These are phyloP conservation scores for Carex scoparia DNA, from an alignment of 176 grass and related monocot genomes.

Conservation along the genomic window DNA sequence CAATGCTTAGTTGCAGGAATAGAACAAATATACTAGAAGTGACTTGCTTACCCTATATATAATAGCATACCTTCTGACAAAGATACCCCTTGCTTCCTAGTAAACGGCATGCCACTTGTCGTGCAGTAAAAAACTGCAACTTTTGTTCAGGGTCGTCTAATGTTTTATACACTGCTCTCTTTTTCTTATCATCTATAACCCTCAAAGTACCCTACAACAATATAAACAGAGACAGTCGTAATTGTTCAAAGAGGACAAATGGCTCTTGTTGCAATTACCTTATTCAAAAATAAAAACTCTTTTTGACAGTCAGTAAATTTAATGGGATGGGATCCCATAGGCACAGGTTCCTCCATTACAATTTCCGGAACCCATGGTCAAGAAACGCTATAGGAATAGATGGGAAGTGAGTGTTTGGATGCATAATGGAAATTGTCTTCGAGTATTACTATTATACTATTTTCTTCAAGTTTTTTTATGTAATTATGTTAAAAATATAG, in stretches of 20 bases:
- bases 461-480: no score
- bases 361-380: background rate
- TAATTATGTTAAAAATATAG: no score
- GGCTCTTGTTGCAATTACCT: background rate
- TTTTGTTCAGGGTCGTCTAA: conserved; percentile 69
- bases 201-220: conserved; percentile 66
- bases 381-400: background rate
- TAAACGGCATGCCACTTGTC: conserved; percentile 88
- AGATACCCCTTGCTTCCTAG: conserved; percentile 70
- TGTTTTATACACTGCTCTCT: conserved; percentile 57
- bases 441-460: no score
- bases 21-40: background rate
- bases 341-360: background rate
- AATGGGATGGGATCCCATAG: background rate
- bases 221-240: background rate
- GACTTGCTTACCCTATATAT: conserved; percentile 1
- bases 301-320: background rate
- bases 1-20: background rate
- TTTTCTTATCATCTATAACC: conserved; percentile 70
- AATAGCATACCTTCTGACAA: conserved; percentile 62
- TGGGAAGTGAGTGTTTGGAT: background rate
- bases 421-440: no score
- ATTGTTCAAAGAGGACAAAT: background rate
- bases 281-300: background rate
- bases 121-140: conserved; percentile 75